Evolutionary conservation across 2,329 filamentous ascomycete species (phyloP), one percentile per base, ranked within the genome.

Genomic region (Fusarium sp.): DNA sequence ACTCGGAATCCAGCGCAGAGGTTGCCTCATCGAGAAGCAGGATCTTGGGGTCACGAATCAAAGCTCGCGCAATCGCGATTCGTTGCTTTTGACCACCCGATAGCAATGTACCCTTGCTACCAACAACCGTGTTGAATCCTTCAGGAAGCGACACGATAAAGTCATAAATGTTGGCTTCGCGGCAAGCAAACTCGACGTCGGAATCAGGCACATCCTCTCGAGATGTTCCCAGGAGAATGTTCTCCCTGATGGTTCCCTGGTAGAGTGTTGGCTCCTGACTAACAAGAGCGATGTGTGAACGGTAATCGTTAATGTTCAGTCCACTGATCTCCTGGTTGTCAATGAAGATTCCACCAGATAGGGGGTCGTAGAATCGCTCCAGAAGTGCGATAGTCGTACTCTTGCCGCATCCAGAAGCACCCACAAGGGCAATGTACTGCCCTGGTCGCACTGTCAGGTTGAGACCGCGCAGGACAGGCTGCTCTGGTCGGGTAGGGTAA

Each of bases 31-130:
- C 94, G 0, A 97, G 88, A 1, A 96, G 88, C 5, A 98, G 85
- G 69, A 98, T 91, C 83, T 94, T 95, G 9, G 96, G 96, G 78
- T 98, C 91, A n/a, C 96, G 92, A 47, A 98, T 91, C 14, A 98
- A 86, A 0, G 96, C 96, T 6, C 96, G 91, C 5, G 96, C 96
- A 80, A 98, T 98, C 59, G 95, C 96, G 38, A 98, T 92, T 69
- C 96, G 93, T 83, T 98, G 96, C 81, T 98, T 98, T 83, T 98
- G 96, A 0, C 96, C 96, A 64, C 96, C 96, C 2, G 93, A 95
- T 18, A 98, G 85, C 80, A 98, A 89, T 18, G 91, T 89, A 52
- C 96, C 96, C 84, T 98, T 97, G 81, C 89, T 93, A 31, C 96
- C 96, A 34, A 97, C 95, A 3, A 95, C 80, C 0, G 95, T 98